phyloP scores from a whole-genome alignment of 2,329 filamentous ascomycete genomes.

The Chaetomium strumarium region DNA sequence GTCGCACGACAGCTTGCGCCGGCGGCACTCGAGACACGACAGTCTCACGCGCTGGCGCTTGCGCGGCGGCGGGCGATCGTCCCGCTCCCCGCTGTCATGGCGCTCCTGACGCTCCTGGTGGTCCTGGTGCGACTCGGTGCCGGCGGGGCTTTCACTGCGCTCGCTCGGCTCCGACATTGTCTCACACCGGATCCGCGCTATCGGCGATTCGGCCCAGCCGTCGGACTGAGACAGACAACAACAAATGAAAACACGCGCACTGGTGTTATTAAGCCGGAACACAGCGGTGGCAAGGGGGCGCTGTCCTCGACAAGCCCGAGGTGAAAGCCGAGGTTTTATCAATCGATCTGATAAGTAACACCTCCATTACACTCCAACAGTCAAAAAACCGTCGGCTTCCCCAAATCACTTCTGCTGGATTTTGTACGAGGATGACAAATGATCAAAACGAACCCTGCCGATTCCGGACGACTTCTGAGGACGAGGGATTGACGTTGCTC shows the following conservation, averaged over 20 bases:
- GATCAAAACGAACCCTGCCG: neutral
- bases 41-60: constrained; percentile 56
- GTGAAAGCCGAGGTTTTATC: constrained; percentile 16
- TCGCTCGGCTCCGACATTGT: constrained; percentile 27
- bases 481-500: neutral
- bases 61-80: constrained; percentile 36
- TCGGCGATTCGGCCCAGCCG: constrained; percentile 15
- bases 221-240: neutral
- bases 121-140: constrained; percentile 13
- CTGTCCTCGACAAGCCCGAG: neutral
- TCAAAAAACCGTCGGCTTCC: neutral
- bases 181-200: constrained; percentile 13
- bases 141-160: constrained; percentile 21
- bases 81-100: constrained; percentile 3
- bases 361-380: neutral
- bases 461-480: neutral
- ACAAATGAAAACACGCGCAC: constrained; percentile 9
- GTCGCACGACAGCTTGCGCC: constrained; percentile 57
- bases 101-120: constrained; percentile 6
- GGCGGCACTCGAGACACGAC: constrained; percentile 55
- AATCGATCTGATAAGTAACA: constrained; percentile 19
- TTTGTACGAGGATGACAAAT: constrained; percentile 7
- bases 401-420: neutral
- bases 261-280: neutral
- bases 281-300: constrained; percentile 8